Percentiles rank a stretch among this genome's conserved stretches.
Evolutionary conservation across 2,329 filamentous ascomycete species (phyloP).

Genomic region (Claviceps paspali): DNA sequence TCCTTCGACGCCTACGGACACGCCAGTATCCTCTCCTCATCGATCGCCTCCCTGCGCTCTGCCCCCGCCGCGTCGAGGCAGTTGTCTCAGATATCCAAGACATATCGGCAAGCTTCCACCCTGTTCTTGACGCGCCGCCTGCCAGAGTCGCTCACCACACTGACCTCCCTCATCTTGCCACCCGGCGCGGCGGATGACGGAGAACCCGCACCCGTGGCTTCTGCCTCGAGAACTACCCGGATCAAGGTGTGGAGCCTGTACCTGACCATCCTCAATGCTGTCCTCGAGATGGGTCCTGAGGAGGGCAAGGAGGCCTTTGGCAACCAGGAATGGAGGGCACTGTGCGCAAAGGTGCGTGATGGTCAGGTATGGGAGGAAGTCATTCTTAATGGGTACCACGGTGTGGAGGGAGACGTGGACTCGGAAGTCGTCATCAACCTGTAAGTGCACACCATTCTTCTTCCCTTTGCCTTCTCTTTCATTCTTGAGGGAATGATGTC

Average conservation of each 20-base stretch:
- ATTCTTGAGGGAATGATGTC: no score
- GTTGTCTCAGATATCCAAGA: slow-evolving; percentile 67
- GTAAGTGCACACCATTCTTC: slow-evolving; percentile 30
- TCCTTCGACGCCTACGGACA: slow-evolving; percentile 22
- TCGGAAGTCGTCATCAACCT: slow-evolving; percentile 85
- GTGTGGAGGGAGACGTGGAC: slow-evolving; percentile 79
- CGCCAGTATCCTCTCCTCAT: slow-evolving; percentile 42
- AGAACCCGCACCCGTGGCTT: slow-evolving; percentile 58
- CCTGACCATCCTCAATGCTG: slow-evolving; percentile 79
- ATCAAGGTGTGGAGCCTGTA: slow-evolving; percentile 98
- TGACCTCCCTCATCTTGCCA: slow-evolving; percentile 66
- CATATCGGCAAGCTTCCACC: slow-evolving; percentile 85
- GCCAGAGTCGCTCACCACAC: slow-evolving; percentile 72
- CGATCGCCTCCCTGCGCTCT: slow-evolving; percentile 53
- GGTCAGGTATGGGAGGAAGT: slow-evolving; percentile 93
- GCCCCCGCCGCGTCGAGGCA: slow-evolving; percentile 46
- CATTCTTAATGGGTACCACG: slow-evolving; percentile 72
- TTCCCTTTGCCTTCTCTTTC: no score
- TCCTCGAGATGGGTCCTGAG: slow-evolving; percentile 75
- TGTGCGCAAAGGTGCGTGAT: slow-evolving; percentile 74
- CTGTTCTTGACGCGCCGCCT: slow-evolving; percentile 88
- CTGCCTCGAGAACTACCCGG: slow-evolving; percentile 64
- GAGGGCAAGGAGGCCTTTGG: slow-evolving; percentile 86
- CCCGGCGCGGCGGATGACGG: slow-evolving; percentile 31
- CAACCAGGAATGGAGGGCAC: slow-evolving; percentile 63